Conservation (phyloP, 106 monocot species). For the Acanthochlamys bracteata region DNA sequence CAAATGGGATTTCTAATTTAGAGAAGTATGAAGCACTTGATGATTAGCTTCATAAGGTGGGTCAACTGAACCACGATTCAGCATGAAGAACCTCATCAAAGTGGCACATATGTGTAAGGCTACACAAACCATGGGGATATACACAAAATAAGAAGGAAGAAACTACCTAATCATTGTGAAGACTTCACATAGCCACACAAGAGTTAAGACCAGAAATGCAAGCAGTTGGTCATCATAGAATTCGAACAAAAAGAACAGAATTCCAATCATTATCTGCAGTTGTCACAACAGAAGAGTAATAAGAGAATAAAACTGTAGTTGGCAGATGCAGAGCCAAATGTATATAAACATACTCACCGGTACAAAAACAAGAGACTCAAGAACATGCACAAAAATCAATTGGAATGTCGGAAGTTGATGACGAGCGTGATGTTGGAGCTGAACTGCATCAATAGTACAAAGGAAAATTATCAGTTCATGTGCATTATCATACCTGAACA, state of each 20-base stretch:
- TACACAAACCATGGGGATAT: too few relatives aligned
- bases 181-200: constrained; percentile 97
- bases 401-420: constrained; percentile 98
- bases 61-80: too few relatives aligned
- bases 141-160: background rate
- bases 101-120: too few relatives aligned
- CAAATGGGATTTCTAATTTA: too few relatives aligned
- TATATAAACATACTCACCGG: constrained; percentile 46
- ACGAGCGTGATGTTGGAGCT: constrained; percentile 97
- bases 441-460: constrained; percentile 53
- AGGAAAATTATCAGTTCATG: background rate
- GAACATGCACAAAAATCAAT: constrained; percentile 96
- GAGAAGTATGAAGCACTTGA: too few relatives aligned
- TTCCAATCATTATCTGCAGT: constrained; percentile 97
- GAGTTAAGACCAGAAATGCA: constrained; percentile 84
- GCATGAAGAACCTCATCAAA: too few relatives aligned
- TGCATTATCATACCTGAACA: background rate
- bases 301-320: background rate
- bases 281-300: background rate
- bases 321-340: background rate
- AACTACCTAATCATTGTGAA: constrained; percentile 96
- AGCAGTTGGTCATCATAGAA: constrained; percentile 99
- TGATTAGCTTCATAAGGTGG: too few relatives aligned
- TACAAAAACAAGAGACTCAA: constrained; percentile 97
- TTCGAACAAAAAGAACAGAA: constrained; percentile 97